These are phyloP conservation scores for Entonaema liquescens DNA, from an alignment of 495 filamentous ascomycete genomes.

Conservation along the genomic window DNA sequence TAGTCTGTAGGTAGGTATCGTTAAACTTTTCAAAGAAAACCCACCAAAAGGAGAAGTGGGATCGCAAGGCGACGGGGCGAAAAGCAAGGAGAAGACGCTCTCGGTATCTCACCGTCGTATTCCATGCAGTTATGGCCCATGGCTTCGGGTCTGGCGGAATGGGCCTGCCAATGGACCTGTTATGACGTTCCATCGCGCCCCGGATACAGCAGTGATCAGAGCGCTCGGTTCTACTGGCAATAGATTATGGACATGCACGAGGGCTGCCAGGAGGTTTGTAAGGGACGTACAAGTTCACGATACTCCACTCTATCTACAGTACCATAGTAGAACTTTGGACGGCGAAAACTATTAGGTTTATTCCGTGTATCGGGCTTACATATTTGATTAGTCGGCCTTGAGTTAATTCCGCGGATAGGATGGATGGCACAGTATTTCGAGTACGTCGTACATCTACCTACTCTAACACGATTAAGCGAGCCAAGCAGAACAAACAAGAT, in stretches of 20 bases:
- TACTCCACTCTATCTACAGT: background rate
- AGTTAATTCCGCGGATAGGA: background rate
- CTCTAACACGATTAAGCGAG: background rate
- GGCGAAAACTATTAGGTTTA: background rate
- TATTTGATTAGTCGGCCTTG: background rate
- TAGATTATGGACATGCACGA: background rate
- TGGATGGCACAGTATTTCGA: background rate
- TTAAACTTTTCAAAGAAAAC: background rate
- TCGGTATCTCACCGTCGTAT: conserved; percentile 22
- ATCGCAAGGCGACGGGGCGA: background rate
- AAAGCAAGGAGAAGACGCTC: conserved; percentile 8
- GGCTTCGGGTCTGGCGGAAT: conserved; percentile 27
- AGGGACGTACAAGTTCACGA: background rate
- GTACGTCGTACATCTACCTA: background rate
- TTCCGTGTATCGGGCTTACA: background rate
- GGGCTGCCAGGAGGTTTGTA: background rate
- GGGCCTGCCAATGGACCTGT: background rate
- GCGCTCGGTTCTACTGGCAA: conserved; percentile 23
- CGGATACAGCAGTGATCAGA: conserved; percentile 26
- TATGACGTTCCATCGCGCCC: background rate
- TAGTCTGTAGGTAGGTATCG: too few relatives aligned
- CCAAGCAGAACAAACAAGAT: background rate
- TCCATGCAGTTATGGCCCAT: conserved; percentile 16
- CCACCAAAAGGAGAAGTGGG: background rate
- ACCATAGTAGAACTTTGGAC: background rate